phyloP scores from a whole-genome alignment of 2,329 filamentous ascomycete species.

The Sporothrix dimorphospora region DNA sequence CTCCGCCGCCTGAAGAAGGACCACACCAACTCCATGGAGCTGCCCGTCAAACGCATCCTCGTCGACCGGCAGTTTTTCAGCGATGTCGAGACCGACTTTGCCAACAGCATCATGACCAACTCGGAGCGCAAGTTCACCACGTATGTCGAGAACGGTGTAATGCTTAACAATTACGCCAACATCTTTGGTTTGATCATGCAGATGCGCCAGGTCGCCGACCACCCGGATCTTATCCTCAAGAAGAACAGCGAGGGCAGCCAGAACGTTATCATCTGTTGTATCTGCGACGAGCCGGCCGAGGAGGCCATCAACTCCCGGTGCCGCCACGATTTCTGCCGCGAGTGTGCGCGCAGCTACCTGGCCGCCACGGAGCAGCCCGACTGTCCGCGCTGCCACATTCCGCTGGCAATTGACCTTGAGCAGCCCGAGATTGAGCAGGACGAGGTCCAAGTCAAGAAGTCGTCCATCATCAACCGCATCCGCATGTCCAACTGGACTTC shows the following conservation, averaged over 20 bases:
- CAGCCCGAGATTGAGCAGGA: constrained; percentile 96
- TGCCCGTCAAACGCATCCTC: constrained; percentile 91
- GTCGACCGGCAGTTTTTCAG: constrained; percentile 96
- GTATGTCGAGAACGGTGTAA: constrained; percentile 89
- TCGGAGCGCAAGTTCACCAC: constrained; percentile 89
- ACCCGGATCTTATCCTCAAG: constrained; percentile 90
- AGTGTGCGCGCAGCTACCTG: constrained; percentile 79
- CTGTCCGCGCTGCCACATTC: constrained; percentile 91
- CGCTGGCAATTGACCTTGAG: constrained; percentile 86
- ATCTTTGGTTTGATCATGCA: constrained; percentile 99
- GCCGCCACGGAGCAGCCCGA: constrained; percentile 75
- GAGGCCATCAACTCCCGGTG: constrained; percentile 91
- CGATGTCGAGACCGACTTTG: constrained; percentile 94
- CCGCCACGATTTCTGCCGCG: constrained; percentile 88
- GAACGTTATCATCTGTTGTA: constrained; percentile 87
- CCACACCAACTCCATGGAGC: constrained; percentile 91
- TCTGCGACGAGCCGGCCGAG: constrained; percentile 95
- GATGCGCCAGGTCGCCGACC: constrained; percentile 97
- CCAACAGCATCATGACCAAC: constrained; percentile 92
- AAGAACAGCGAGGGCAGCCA: constrained; percentile 84
- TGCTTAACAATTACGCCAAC: constrained; percentile 97
- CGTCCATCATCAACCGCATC: constrained; percentile 96
- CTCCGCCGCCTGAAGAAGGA: constrained; percentile 92
- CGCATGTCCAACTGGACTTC: constrained; percentile 99
- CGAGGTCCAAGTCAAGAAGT: constrained; percentile 84